Evolutionary conservation across 1,284 basidiomycete genomes (phyloP).

Genomic region (Moesziomyces parantarcticus): DNA sequence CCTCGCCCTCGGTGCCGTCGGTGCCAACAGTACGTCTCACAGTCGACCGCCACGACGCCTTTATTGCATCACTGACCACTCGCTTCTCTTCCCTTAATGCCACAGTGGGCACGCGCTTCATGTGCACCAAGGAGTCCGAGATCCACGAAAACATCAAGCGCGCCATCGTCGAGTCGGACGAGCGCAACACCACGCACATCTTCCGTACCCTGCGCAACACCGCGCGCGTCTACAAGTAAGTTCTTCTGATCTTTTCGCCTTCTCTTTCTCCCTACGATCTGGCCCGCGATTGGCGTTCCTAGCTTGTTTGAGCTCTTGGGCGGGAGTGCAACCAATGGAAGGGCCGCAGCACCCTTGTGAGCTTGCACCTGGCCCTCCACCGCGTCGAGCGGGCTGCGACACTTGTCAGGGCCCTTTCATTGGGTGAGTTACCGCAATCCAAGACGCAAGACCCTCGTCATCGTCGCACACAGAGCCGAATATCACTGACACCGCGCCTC

Average conservation of each 20-base stretch:
- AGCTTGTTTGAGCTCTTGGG: neutral
- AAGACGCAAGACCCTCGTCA: neutral
- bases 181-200: slow-evolving; percentile 84
- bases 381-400: slow-evolving; percentile 2
- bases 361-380: neutral
- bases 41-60: neutral
- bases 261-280: no score
- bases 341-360: slow-evolving; percentile 10
- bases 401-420: slow-evolving; percentile 26
- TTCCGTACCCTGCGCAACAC: slow-evolving; percentile 85
- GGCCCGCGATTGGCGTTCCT: neutral
- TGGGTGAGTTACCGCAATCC: slow-evolving; percentile 17
- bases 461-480: neutral
- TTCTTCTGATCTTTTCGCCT: slow-evolving; percentile 4
- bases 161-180: slow-evolving; percentile 83
- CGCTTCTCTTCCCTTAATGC: no score
- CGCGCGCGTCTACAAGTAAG: slow-evolving; percentile 81
- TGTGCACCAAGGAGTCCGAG: slow-evolving; percentile 77
- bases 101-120: slow-evolving; percentile 79
- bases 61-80: neutral
- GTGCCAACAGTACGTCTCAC: slow-evolving; percentile 80
- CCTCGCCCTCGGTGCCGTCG: slow-evolving; percentile 85
- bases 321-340: slow-evolving; percentile 20
- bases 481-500: neutral
- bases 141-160: slow-evolving; percentile 92